phyloP scores from a whole-genome alignment of 2,329 filamentous ascomycete species.

The Calonectria leucothoes region DNA sequence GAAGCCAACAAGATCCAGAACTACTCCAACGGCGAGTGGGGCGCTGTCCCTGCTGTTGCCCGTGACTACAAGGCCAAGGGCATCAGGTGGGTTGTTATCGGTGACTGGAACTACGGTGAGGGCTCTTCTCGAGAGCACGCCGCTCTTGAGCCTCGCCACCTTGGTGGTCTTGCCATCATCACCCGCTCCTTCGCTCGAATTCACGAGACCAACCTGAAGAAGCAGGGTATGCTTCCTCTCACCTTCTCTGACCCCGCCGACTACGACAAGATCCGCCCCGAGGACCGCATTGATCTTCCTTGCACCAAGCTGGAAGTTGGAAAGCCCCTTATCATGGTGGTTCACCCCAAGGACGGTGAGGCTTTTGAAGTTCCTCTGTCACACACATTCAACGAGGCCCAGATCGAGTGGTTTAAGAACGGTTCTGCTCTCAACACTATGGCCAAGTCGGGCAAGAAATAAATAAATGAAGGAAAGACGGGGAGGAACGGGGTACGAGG shows the following conservation, averaged over 20 bases:
- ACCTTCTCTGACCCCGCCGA: slow-evolving; percentile 95
- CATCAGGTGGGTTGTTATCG: slow-evolving; percentile 95
- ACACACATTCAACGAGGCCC: slow-evolving; percentile 98
- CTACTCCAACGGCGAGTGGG: slow-evolving; percentile 83
- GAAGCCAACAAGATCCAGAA: slow-evolving; percentile 99
- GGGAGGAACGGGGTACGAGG: slow-evolving; percentile 32
- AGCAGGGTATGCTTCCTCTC: slow-evolving; percentile 99
- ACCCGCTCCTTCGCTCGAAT: slow-evolving; percentile 97
- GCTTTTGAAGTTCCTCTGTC: slow-evolving; percentile 84
- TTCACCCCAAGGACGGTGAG: slow-evolving; percentile 90
- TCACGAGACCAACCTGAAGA: slow-evolving; percentile 99
- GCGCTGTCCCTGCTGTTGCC: slow-evolving; percentile 90
- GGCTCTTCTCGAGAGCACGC: slow-evolving; percentile 98
- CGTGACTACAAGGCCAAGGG: slow-evolving; percentile 99
- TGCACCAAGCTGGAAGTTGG: slow-evolving; percentile 91
- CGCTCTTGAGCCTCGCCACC: slow-evolving; percentile 95
- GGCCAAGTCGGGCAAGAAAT: slow-evolving; percentile 75
- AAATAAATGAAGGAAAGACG: slow-evolving; percentile 34
- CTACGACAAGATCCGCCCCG: slow-evolving; percentile 95
- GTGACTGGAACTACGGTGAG: slow-evolving; percentile 99
- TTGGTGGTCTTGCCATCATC: slow-evolving; percentile 97
- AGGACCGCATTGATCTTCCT: slow-evolving; percentile 85
- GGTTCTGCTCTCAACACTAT: slow-evolving; percentile 98
- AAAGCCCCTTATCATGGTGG: slow-evolving; percentile 90
- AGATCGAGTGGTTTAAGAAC: slow-evolving; percentile 99